Base-by-base conservation (phyloP, 257 asterid genomes). In the Gentiana straminea region DNA sequence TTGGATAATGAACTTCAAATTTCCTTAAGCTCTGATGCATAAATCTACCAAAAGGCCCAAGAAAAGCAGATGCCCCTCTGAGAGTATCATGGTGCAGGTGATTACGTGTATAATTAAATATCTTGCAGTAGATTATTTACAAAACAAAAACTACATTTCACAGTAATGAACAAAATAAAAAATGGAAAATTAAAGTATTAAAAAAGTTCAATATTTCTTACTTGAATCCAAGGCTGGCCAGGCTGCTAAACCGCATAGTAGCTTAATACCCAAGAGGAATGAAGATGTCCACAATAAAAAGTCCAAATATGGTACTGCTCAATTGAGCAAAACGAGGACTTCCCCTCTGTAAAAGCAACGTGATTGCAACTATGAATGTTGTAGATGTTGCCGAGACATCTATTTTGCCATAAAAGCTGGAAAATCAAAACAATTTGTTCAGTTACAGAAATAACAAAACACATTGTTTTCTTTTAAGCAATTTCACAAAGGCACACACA, bases 241-340 rank as follows among this genome's bases (percentile, higher is more conserved):
- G 97, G 69, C 92, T 48, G 95, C 84, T 68, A 83, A 75, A 69
- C 89, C 79, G 70, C 96, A 87, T 54, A 95, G 82, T 52, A 92
- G 79, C 83, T 88, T 92, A 65, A 92, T 24, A 92, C 86, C 99
- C 99, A 92, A 75, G 88, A 92, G 73, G 94, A 83, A 64, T 97
- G 99, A 70, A 92, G 99, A 80, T 83, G 88, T 57, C 99, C 99
- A 65, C 95, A 84, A 64, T 88, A 92, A 61, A 92, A 60, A 92
- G 87, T 65, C 95, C 99, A 77, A 92, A 92, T 86, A 92, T 83
- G 67, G 95, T 71, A 75, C 94, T 89, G 64, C 94, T 83, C 64
- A 92, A 94, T 70, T 88, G 94, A 68, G 97, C 66, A 73, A 92
- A 92, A 66, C 95, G 91, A 57, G 99, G 99, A 76, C 79, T 79